phyloP scores from a whole-genome alignment of 1,284 basidiomycete species.

The Hymenochaete sp. region DNA sequence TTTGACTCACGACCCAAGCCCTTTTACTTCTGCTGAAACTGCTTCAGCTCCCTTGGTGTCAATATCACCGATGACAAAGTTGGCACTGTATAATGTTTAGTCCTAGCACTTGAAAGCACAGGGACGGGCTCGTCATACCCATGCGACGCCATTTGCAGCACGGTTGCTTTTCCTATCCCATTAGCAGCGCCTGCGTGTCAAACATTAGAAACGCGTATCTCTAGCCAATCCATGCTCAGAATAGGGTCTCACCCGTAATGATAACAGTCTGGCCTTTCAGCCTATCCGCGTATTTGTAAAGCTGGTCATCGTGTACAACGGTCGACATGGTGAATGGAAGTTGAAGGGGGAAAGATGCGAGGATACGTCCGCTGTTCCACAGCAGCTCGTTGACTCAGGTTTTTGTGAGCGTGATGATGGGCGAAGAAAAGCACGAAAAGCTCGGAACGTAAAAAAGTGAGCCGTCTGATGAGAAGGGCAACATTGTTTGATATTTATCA shows the following conservation, averaged over 20 bases:
- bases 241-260: conserved; percentile 37
- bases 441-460: no score
- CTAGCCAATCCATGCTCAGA: background rate
- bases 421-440: no score
- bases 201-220: background rate
- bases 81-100: conserved; percentile 33
- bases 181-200: conserved; percentile 38
- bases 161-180: conserved; percentile 46
- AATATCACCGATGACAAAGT: conserved; percentile 47
- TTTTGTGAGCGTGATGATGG: no score
- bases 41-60: conserved; percentile 33
- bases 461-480: no score
- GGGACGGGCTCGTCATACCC: conserved; percentile 38
- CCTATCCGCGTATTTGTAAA: conserved; percentile 35
- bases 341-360: no score
- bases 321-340: conserved; percentile 7
- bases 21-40: conserved; percentile 35
- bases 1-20: conserved; percentile 36
- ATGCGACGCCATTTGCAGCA: conserved; percentile 29
- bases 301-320: conserved; percentile 36
- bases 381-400: no score
- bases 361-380: no score
- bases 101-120: conserved; percentile 7
- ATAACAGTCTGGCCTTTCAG: conserved; percentile 44
- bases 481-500: no score